Base-by-base conservation (phyloP, 2,329 filamentous ascomycete genomes). In the Ascocoryne sarcoides region DNA sequence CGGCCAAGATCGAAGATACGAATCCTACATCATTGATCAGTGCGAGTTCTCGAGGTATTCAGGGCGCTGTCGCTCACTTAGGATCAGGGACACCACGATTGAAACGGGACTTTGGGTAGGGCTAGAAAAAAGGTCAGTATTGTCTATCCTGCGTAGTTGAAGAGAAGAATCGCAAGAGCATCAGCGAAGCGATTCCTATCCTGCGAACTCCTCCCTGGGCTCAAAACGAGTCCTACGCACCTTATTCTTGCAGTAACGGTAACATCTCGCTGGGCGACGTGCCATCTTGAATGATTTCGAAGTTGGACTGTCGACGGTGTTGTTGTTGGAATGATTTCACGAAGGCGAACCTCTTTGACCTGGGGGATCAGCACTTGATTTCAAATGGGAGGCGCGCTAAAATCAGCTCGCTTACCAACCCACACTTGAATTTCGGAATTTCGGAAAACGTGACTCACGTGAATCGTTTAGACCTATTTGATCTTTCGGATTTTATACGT, bases 241-340 rank as follows among this genome's bases (percentile, higher is more conserved):
- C 88, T 95, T 95, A 84, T 96, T 98, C 87, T 98, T 98, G 89
- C 92, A 98, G 85, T 98, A 98, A 67, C 92, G 84, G 82, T 95
- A 98, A 78, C 92, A 98, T 78, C 92, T 85, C 66, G 92, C 92
- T 67, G 92, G 92, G 84, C 92, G 88, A 73, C 92, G 88, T 67
- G 92, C 92, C 92, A 98, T 98, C 77, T 82, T 89, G 82, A 82
- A 78, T 71, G 75, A 73, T 71, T 77, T 71, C 63, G 52, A 61
- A 60, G 56, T 61, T 57, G 56, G 65, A 62, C 62, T 61, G 59
- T 65, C 66, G 65, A 67, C 68, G 63, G 67, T 63, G 58, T 56
- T 61, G 55, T 48, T 53, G 51, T 46, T 49, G 33, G n/a, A 38
- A 43, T 42, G 37, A 32, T 40, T 37, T 36, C 29, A 32, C 34